These are phyloP conservation scores for Trichoderma arundinaceum DNA, from an alignment of 2,329 filamentous ascomycete species.

Conservation along the genomic window DNA sequence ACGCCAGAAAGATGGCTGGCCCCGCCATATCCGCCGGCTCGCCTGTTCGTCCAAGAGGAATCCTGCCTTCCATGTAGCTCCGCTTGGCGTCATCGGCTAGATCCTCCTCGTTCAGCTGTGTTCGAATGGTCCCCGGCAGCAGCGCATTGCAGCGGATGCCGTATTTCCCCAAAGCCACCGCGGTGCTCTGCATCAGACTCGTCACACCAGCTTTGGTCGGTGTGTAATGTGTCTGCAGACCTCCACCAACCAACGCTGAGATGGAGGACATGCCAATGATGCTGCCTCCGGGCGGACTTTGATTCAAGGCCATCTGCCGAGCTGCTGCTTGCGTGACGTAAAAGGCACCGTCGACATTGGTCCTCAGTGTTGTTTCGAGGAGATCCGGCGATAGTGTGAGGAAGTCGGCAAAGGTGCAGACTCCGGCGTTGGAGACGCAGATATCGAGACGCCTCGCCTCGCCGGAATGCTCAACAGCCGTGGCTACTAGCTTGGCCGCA, in stretches of 20 bases:
- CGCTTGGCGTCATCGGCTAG: slow-evolving; percentile 74
- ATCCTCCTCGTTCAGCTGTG: slow-evolving; percentile 84
- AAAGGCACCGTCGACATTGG: slow-evolving; percentile 88
- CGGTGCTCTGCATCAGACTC: slow-evolving; percentile 82
- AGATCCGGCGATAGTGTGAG: slow-evolving; percentile 73
- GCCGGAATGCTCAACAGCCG: slow-evolving; percentile 65
- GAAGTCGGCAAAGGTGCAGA: slow-evolving; percentile 89
- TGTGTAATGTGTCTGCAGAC: slow-evolving; percentile 82
- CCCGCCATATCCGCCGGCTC: slow-evolving; percentile 76
- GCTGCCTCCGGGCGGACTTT: slow-evolving; percentile 71
- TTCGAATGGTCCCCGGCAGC: slow-evolving; percentile 81
- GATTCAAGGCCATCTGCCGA: slow-evolving; percentile 72
- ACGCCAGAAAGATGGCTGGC: slow-evolving; percentile 83
- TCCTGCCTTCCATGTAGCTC: slow-evolving; percentile 78
- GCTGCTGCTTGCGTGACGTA: slow-evolving; percentile 85
- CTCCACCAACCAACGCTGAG: slow-evolving; percentile 77
- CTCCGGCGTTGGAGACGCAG: slow-evolving; percentile 86
- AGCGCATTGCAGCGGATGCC: slow-evolving; percentile 83
- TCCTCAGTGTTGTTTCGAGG: slow-evolving; percentile 72
- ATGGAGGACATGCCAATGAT: slow-evolving; percentile 81
- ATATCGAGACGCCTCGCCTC: slow-evolving; percentile 67
- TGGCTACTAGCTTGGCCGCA: slow-evolving; percentile 68
- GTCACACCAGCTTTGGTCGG: slow-evolving; percentile 85
- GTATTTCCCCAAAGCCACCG: slow-evolving; percentile 77
- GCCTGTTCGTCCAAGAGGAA: slow-evolving; percentile 78